A percentile compares a stretch with the other conserved stretches of the same genome.
Conservation (phyloP, 306 rosid species). For the Lathyrus sativus region DNA sequence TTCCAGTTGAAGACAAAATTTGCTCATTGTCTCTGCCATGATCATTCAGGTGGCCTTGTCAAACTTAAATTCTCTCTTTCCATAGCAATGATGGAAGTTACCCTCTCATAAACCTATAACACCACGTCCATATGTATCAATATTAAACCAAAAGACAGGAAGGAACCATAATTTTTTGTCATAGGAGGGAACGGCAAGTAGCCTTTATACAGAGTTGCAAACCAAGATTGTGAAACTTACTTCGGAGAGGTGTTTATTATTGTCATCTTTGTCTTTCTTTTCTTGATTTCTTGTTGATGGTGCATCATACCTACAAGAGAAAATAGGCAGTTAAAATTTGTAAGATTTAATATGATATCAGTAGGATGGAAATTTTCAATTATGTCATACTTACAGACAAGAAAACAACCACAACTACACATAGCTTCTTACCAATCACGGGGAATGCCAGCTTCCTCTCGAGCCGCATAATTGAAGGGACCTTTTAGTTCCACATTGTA, state of each 20-base stretch:
- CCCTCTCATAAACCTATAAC: slow-evolving; percentile 71
- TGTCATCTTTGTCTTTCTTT: slow-evolving; percentile 39
- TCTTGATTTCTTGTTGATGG: slow-evolving; percentile 43
- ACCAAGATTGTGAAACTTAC: slow-evolving; percentile 45
- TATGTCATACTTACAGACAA: slow-evolving; percentile 5
- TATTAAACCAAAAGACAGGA: neutral
- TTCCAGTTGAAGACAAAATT: slow-evolving; percentile 9
- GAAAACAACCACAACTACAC: slow-evolving; percentile 2
- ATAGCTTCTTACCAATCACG: slow-evolving; percentile 76
- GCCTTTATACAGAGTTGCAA: neutral
- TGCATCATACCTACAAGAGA: slow-evolving; percentile 66
- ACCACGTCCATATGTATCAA: slow-evolving; percentile 17
- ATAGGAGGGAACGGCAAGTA: too few species aligned
- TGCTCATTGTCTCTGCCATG: slow-evolving; percentile 4
- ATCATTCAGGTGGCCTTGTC: slow-evolving; percentile 53
- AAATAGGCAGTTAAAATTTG: slow-evolving; percentile 13
- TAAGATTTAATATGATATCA: slow-evolving; percentile 14
- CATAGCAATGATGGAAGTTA: slow-evolving; percentile 77
- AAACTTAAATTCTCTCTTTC: slow-evolving; percentile 76
- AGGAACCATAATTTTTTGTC: too few species aligned
- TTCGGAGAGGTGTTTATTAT: slow-evolving; percentile 55
- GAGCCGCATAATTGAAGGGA: slow-evolving; percentile 87
- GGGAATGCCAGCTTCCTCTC: slow-evolving; percentile 92
- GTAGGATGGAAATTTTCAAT: slow-evolving; percentile 5
- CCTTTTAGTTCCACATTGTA: slow-evolving; percentile 82